These are phyloP conservation scores for Dryas alaskensis DNA, from an alignment of 306 rosid species.

Conservation along the genomic window DNA sequence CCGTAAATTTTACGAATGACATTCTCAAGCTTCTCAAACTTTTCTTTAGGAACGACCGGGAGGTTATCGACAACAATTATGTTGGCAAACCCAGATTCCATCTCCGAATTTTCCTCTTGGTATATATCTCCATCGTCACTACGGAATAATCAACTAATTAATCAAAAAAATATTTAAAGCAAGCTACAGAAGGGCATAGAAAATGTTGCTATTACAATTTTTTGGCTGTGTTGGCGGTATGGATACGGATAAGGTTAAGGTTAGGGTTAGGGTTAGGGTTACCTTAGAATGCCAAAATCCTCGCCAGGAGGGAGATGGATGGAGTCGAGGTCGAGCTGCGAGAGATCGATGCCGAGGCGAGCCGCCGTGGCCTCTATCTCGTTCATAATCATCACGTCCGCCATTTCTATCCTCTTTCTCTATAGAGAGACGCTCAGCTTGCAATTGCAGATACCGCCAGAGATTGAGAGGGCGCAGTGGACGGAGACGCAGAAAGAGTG, in stretches of 20 bases:
- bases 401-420: conserved; percentile 36
- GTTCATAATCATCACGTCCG: conserved; percentile 56
- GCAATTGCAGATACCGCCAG: neutral
- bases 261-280: neutral
- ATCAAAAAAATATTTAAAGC: neutral
- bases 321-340: conserved; percentile 52
- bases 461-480: neutral
- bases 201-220: too few species aligned
- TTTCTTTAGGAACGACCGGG: conserved; percentile 67
- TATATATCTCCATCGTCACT: conserved; percentile 69
- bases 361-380: conserved; percentile 71
- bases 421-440: neutral
- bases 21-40: conserved; percentile 67
- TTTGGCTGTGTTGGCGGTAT: too few species aligned
- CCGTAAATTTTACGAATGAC: conserved; percentile 68
- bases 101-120: conserved; percentile 54
- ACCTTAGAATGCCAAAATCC: conserved; percentile 62
- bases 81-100: conserved; percentile 66
- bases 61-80: conserved; percentile 72
- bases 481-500: too few species aligned
- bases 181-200: neutral
- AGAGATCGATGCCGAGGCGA: conserved; percentile 57
- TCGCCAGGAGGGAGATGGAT: conserved; percentile 64
- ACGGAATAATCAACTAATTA: neutral
- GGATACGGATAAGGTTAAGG: too few species aligned